Evolutionary conservation across 2,329 filamentous ascomycete species (phyloP).

Genomic region (Ophiostoma sp.): DNA sequence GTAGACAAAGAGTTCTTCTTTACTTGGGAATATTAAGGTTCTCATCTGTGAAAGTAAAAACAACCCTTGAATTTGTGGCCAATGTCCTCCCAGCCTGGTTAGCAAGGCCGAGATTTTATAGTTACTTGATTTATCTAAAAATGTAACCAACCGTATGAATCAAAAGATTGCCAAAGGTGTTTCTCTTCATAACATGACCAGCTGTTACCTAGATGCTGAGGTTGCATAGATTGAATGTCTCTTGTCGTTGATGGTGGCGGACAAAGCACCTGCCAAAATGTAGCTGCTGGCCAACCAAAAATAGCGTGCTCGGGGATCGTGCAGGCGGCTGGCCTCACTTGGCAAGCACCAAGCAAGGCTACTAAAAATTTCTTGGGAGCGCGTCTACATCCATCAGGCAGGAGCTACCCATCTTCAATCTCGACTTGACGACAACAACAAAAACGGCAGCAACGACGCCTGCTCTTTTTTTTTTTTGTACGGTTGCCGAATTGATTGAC

Average conservation of each 20-base stretch:
- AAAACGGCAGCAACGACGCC: neutral
- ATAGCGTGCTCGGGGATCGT: neutral
- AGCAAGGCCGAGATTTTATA: neutral
- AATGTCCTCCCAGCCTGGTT: neutral
- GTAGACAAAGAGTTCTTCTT: neutral
- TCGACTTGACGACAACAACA: slow-evolving; percentile 12
- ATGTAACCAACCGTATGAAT: too few species aligned
- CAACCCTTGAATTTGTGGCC: neutral
- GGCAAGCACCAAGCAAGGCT: slow-evolving; percentile 20
- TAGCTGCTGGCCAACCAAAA: neutral
- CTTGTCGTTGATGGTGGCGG: neutral
- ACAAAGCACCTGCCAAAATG: neutral
- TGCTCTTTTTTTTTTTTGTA: neutral
- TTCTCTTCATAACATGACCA: neutral
- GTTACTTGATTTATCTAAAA: too few species aligned
- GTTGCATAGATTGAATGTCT: neutral
- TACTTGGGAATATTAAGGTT: neutral
- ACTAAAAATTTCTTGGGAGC: slow-evolving; percentile 3
- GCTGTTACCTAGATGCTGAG: neutral
- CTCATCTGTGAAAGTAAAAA: neutral
- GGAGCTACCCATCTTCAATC: neutral
- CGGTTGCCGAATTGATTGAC: neutral
- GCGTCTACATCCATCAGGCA: neutral
- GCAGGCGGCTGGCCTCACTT: neutral
- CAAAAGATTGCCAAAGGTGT: too few species aligned